Percentiles rank a stretch among this genome's conserved stretches.
Conservation (phyloP, 306 rosid genomes). For the Dryas octopetala region DNA sequence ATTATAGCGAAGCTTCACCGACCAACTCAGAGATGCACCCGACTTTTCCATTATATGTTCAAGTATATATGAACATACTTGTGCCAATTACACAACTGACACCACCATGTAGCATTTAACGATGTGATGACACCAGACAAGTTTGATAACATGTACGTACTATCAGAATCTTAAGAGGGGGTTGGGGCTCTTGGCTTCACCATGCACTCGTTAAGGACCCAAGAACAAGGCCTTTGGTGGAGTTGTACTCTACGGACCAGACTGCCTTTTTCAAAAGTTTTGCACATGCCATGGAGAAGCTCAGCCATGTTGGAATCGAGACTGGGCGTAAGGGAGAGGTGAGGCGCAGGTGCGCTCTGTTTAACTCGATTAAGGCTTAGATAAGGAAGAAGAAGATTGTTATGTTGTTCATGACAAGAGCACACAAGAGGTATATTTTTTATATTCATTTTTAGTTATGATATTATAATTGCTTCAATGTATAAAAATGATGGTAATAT, state of each 20-base stretch:
- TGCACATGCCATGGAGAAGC: slow-evolving; percentile 9
- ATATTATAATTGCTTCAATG: too few relatives aligned
- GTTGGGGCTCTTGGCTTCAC: background rate
- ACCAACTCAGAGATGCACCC: slow-evolving; percentile 3
- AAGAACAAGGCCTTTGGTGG: slow-evolving; percentile 10
- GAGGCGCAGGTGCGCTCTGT: background rate
- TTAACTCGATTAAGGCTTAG: slow-evolving; percentile 3
- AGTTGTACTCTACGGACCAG: background rate
- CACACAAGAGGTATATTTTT: too few relatives aligned
- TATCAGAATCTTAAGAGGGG: slow-evolving; percentile 10
- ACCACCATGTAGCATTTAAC: slow-evolving; percentile 5
- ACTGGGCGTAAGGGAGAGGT: background rate
- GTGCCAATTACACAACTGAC: background rate
- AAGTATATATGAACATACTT: background rate
- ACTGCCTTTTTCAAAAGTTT: background rate
- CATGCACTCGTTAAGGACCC: slow-evolving; percentile 9
- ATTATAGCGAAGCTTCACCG: background rate
- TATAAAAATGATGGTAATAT: too few relatives aligned
- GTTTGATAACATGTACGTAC: background rate
- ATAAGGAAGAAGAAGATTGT: too few relatives aligned
- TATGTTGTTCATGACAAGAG: too few relatives aligned
- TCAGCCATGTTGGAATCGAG: background rate
- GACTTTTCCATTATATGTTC: too few relatives aligned
- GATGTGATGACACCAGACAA: slow-evolving; percentile 1
- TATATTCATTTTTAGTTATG: too few relatives aligned